Percentiles rank a stretch among this genome's conserved stretches.
Evolutionary conservation across 2,329 filamentous ascomycete species (phyloP).

Genomic region (Thielaviopsis musarum): DNA sequence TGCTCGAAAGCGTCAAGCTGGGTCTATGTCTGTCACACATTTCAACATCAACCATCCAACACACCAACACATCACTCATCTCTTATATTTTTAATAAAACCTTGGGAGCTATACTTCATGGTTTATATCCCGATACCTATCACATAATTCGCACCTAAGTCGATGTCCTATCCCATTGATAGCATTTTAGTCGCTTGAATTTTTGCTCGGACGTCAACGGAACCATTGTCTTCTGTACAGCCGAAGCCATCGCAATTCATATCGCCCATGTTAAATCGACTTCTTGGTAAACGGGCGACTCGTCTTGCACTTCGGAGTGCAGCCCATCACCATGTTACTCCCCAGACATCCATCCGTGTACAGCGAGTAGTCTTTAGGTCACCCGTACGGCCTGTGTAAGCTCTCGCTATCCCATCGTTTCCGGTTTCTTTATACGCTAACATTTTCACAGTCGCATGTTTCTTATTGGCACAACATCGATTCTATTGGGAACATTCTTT

Average conservation of each 20-base stretch:
- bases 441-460: conserved; percentile 3
- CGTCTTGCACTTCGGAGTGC: conserved; percentile 10
- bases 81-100: background rate
- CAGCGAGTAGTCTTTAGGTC: conserved; percentile 8
- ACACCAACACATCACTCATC: background rate
- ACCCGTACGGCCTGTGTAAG: conserved; percentile 9
- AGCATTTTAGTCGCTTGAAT: too few relatives aligned
- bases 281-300: conserved; percentile 8
- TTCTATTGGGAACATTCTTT: conserved; percentile 3
- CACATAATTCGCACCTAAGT: too few relatives aligned
- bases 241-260: background rate
- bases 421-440: background rate
- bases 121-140: too few relatives aligned
- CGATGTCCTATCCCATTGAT: too few relatives aligned
- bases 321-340: conserved; percentile 7
- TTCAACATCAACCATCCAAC: background rate
- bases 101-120: too few relatives aligned
- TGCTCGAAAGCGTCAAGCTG: too few relatives aligned
- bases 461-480: background rate
- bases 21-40: background rate
- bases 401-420: background rate
- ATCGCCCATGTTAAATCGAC: conserved; percentile 3
- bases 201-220: background rate
- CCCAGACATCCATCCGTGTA: conserved; percentile 9
- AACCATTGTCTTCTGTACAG: background rate